Evolutionary conservation across 2,329 filamentous ascomycete species (phyloP).

Genomic region (Basipetospora sp.): DNA sequence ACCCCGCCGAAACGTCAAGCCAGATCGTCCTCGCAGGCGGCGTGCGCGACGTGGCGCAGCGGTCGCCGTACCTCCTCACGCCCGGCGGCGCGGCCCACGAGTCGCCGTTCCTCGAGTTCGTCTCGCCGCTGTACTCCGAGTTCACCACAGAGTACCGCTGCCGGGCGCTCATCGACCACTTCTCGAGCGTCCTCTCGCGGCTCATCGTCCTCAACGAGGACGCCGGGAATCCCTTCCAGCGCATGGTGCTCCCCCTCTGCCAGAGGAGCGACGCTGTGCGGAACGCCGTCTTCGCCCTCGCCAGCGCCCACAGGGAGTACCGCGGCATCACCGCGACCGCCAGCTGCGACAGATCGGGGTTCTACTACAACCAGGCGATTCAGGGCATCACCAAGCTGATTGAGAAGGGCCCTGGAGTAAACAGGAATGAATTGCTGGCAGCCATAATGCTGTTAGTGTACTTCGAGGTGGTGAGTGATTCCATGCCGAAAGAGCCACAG

Average conservation of each 20-base stretch:
- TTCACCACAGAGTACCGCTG: conserved; percentile 40
- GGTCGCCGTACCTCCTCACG: conserved; percentile 7
- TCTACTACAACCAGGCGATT: conserved; percentile 46
- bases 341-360: conserved; percentile 39
- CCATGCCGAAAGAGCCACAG: too few species aligned
- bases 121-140: conserved; percentile 38
- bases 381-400: conserved; percentile 43
- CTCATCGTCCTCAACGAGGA: conserved; percentile 52
- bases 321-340: conserved; percentile 27
- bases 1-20: too few species aligned
- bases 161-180: conserved; percentile 44
- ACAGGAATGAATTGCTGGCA: conserved; percentile 43
- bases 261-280: conserved; percentile 46
- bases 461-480: conserved; percentile 44
- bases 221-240: conserved; percentile 46
- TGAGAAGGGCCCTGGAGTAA: conserved; percentile 32
- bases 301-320: conserved; percentile 70
- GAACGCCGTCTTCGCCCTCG: conserved; percentile 71
- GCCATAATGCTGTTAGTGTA: conserved; percentile 49
- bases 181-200: conserved; percentile 48
- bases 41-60: too few species aligned
- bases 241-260: conserved; percentile 46
- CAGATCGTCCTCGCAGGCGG: too few species aligned
- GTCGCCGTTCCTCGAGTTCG: conserved; percentile 29
- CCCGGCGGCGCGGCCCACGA: conserved; percentile 8